These are phyloP conservation scores for Cytospora piceicola DNA, from an alignment of 2,329 filamentous ascomycete genomes.

Conservation along the genomic window DNA sequence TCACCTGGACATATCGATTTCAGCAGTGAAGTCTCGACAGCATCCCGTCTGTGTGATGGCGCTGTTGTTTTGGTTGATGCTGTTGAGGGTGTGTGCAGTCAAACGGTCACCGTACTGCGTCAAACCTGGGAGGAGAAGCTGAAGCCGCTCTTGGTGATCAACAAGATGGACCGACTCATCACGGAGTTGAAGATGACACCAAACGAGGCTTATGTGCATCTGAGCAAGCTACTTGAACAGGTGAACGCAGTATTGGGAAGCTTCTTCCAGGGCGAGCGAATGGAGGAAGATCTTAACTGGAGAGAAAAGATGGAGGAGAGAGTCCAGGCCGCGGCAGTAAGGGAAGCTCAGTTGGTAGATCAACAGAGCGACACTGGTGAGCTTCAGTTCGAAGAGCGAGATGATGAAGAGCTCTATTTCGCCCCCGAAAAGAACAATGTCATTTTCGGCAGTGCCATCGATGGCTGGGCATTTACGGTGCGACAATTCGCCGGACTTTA, in stretches of 20 bases:
- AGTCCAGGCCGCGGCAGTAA: constrained; percentile 71
- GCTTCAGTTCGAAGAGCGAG: constrained; percentile 80
- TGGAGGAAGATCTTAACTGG: constrained; percentile 98
- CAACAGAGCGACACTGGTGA: constrained; percentile 60
- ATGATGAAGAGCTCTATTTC: constrained; percentile 98
- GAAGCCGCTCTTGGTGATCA: constrained; percentile 92
- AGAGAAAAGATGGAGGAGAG: constrained; percentile 88
- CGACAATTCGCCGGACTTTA: constrained; percentile 92
- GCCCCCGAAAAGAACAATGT: constrained; percentile 98
- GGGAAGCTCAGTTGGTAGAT: constrained; percentile 54
- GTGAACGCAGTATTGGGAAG: constrained; percentile 97
- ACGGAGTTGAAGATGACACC: constrained; percentile 95
- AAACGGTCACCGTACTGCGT: constrained; percentile 93
- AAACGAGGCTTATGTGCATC: constrained; percentile 82
- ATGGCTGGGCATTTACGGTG: constrained; percentile 99
- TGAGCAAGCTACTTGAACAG: constrained; percentile 89
- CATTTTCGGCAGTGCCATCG: constrained; percentile 95
- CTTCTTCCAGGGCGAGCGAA: constrained; percentile 96
- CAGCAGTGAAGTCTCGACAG: constrained; percentile 96
- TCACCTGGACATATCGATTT: constrained; percentile 99
- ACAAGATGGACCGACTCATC: constrained; percentile 95
- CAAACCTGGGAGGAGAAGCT: constrained; percentile 96
- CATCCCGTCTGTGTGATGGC: constrained; percentile 90
- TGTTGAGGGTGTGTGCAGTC: constrained; percentile 96
- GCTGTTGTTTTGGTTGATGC: constrained; percentile 94